Evolutionary conservation across 805 yeast species (phyloP).

Genomic region (Kodamaea lidongshanica): DNA sequence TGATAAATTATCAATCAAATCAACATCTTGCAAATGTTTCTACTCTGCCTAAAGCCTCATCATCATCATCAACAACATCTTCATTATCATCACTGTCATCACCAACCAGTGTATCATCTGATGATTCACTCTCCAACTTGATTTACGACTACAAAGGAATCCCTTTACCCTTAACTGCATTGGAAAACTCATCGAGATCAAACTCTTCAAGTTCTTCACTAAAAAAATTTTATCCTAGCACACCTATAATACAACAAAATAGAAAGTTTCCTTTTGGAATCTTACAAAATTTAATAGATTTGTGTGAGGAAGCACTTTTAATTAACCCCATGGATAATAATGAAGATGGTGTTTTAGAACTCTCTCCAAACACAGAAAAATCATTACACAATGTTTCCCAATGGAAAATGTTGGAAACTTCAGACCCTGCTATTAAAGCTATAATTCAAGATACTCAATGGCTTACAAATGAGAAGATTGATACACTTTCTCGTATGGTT

Average conservation of each 20-base stretch:
- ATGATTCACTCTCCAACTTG: constrained; percentile 6
- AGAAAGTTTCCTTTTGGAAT: constrained; percentile 59
- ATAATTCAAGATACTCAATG: constrained; percentile 63
- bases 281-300: constrained; percentile 49
- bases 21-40: constrained; percentile 11
- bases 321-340: constrained; percentile 53
- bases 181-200: too few relatives aligned
- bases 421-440: constrained; percentile 58
- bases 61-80: constrained; percentile 14
- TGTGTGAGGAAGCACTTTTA: constrained; percentile 68
- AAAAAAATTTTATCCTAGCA: constrained; percentile 21
- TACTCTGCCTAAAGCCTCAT: constrained; percentile 18
- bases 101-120: constrained; percentile 3
- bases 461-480: constrained; percentile 59
- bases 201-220: constrained; percentile 16
- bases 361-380: constrained; percentile 56
- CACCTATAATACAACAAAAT: constrained; percentile 34
- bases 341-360: constrained; percentile 26
- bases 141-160: constrained; percentile 52
- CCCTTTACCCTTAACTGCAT: constrained; percentile 39
- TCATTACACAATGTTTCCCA: constrained; percentile 45
- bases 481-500: constrained; percentile 61
- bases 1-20: constrained; percentile 21
- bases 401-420: constrained; percentile 44
- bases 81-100: constrained; percentile 7